These are phyloP conservation scores for Anthracocystis panici-leucophaei DNA, from an alignment of 1,284 basidiomycete genomes.

Conservation along the genomic window DNA sequence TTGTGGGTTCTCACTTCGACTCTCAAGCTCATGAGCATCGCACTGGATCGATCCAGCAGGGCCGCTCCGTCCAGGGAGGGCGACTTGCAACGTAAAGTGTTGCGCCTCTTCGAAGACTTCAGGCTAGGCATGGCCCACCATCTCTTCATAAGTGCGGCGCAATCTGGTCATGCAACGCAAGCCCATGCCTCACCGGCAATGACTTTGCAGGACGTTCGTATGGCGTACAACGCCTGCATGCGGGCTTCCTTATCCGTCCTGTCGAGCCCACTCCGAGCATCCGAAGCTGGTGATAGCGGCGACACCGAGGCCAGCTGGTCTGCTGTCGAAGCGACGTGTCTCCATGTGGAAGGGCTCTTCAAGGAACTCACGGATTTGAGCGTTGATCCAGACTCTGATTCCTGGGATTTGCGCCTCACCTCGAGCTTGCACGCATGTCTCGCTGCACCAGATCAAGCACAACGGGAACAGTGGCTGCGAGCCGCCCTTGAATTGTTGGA, in stretches of 20 bases:
- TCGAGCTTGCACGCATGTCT: slow-evolving; percentile 20
- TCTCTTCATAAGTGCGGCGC: slow-evolving; percentile 10
- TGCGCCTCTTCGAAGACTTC: slow-evolving; percentile 46
- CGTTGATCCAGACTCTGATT: slow-evolving; percentile 31
- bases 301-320: neutral
- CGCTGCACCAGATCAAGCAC: neutral
- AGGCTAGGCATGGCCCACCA: slow-evolving; percentile 39
- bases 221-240: slow-evolving; percentile 48
- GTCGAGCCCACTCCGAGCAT: neutral
- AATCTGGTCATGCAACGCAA: neutral
- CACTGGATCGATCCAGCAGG: slow-evolving; percentile 38
- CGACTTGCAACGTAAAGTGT: slow-evolving; percentile 15
- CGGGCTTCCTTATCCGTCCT: slow-evolving; percentile 2
- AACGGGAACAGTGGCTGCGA: slow-evolving; percentile 4
- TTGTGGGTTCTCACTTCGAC: slow-evolving; percentile 15
- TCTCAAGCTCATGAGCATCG: slow-evolving; percentile 42
- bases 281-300: neutral
- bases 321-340: neutral
- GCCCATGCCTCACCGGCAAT: neutral
- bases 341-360: slow-evolving; percentile 28
- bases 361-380: slow-evolving; percentile 28
- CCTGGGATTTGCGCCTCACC: slow-evolving; percentile 32
- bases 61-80: neutral
- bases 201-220: slow-evolving; percentile 17
- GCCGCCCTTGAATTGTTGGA: slow-evolving; percentile 11